Base-by-base conservation (phyloP, 2,329 filamentous ascomycete species). In the Pseudogymnoascus sp. region DNA sequence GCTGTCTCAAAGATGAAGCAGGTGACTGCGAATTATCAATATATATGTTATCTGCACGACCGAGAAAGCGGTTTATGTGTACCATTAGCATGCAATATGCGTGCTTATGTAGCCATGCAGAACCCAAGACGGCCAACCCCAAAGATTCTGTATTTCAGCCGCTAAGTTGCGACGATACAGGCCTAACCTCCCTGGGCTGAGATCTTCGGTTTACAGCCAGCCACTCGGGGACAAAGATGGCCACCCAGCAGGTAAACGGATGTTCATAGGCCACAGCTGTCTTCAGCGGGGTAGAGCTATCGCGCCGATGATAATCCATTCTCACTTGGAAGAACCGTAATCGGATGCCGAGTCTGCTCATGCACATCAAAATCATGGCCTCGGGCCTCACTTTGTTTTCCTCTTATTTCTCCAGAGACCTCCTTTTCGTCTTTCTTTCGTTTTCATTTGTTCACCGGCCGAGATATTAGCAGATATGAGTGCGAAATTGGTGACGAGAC, bases 141-240 rank as follows among this genome's bases (percentile, higher is more conserved):
- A 17, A 29, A 31, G 21, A 21, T 54, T 11, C 47, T 17, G 26
- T 33, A 26, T 17, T 33, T 33, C 26, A 17, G 26, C 9, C n/a
- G 47, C 47, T n/a, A 54, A 54, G 47, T 13, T 33, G 1, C 4
- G 31, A 54, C n/a, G n/a, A n/a, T 54, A 9, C 6, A 11, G 5
- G 29, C 8, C n/a, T 54, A 29, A 13, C n/a, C 26, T 1, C 6
- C 6, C 29, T 9, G 2, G n/a, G 47, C 8, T 54, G 29, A 8
- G 47, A 54, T 33, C 26, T 54, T 54, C 47, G n/a, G 47, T 17
- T 54, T 33, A n/a, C 47, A 54, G 47, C 47, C 47, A 54, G 47
- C 29, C 47, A 54, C 26, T 5, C 8, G n/a, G 5, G 5, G 13
- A 54, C 29, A 54, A 17, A 54, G n/a, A 33, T 11, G 47, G 31